phyloP scores from a whole-genome alignment of 2,329 filamentous ascomycete genomes.

The Calonectria honghensis region DNA sequence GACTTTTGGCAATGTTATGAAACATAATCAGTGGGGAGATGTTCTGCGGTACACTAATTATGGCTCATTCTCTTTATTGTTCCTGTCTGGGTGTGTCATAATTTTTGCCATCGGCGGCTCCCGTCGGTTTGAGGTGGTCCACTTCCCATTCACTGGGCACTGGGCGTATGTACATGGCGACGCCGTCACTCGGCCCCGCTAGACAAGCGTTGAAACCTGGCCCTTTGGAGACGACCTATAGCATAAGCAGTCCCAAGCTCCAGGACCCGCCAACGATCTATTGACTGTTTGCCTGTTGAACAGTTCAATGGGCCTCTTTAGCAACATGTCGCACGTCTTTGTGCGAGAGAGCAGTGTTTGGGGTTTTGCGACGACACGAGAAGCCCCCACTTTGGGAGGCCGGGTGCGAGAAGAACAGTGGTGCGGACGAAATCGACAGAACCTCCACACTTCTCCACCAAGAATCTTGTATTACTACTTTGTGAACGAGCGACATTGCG shows the following conservation, averaged over 20 bases:
- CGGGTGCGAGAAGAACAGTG: not conserved
- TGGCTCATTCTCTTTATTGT: not conserved
- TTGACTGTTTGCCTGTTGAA: not conserved
- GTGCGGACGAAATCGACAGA: not conserved
- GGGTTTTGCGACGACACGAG: too few relatives aligned
- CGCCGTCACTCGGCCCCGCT: conserved; percentile 16
- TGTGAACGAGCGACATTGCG: not conserved
- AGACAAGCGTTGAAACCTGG: conserved; percentile 31
- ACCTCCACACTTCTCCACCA: conserved; percentile 10
- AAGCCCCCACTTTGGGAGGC: not conserved
- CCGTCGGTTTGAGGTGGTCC: conserved; percentile 9
- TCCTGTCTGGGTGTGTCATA: not conserved
- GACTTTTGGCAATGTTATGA: not conserved
- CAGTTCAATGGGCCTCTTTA: not conserved
- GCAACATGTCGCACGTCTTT: not conserved
- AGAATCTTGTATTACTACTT: not conserved
- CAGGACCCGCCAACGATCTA: conserved; percentile 4
- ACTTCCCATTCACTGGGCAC: conserved; percentile 12
- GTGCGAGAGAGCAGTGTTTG: not conserved
- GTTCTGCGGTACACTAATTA: not conserved
- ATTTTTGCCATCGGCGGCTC: not conserved
- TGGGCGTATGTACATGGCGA: not conserved
- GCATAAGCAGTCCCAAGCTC: not conserved
- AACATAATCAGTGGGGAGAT: conserved; percentile 16
- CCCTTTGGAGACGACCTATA: not conserved